Evolutionary conservation across 208 protist genomes (phyloP), one percentile per base, ranked within the genome.

Genomic region (Wallacemonas sp.): DNA sequence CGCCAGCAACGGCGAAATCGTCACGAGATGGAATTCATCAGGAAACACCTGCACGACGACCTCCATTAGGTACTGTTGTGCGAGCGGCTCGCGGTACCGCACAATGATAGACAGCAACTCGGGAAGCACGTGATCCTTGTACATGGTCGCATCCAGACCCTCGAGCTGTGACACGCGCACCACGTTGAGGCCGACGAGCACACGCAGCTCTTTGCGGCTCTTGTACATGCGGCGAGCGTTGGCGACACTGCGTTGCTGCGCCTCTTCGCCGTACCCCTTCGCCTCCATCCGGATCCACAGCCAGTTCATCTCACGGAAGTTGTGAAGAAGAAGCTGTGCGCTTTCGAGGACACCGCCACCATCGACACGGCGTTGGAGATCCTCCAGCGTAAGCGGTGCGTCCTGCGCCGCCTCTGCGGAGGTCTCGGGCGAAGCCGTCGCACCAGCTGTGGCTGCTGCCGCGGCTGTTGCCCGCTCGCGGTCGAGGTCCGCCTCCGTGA

Each of bases 221-320:
- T 83, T 79, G 63, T 98, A 97, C 17, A 66, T 87, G 12, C 75
- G 73, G 19, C 78, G 77, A 17, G 73, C 71, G 37, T 39, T 68
- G 19, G 58, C 53, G n/a, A 71, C 48, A 19, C 62, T 70, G 41
- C 93, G 76, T 63, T 79, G 73, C 29, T 70, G 74, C n/a, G 27
- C n/a, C 41, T 69, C 63, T 39, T 52, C 46, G 10, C 42, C 48
- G 64, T 83, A 80, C 45, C 73, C 59, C 73, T 97, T 93, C 42
- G 97, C 86, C 82, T 99, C 96, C 91, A 99, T 98, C 36, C 98
- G 89, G 15, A 99, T 98, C 98, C 98, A 99, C 13, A 99, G 82
- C 88, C 98, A 98, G 70, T 97, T 99, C 96, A 99, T 99, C 79
- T 99, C 98, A n/a, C 80, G 86, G 63, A 99, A 98, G 80, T 99